A percentile compares a stretch with the other conserved stretches of the same genome.
Evolutionary conservation across 2,329 filamentous ascomycete genomes (phyloP).

Genomic region (Stenocarpella maydis): DNA sequence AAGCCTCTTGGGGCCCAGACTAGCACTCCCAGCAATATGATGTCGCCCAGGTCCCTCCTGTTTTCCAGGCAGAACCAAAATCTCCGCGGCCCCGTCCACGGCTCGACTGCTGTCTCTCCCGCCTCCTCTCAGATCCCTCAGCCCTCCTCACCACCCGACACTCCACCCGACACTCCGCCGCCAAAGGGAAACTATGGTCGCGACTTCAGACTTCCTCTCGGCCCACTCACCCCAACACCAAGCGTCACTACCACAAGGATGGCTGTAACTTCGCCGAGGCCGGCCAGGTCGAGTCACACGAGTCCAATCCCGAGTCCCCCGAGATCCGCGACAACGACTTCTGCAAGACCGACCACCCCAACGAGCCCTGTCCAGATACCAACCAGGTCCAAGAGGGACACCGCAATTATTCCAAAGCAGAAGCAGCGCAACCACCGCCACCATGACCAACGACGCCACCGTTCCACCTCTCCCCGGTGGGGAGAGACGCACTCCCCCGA

Average conservation of each 20-base stretch:
- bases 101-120: slow-evolving; percentile 29
- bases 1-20: slow-evolving; percentile 34
- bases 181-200: slow-evolving; percentile 45
- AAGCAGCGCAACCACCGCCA: slow-evolving; percentile 46
- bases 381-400: slow-evolving; percentile 50
- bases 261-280: slow-evolving; percentile 41
- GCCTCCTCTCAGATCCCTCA: slow-evolving; percentile 34
- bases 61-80: slow-evolving; percentile 45
- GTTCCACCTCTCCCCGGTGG: slow-evolving; percentile 43
- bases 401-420: slow-evolving; percentile 47
- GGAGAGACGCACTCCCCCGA: slow-evolving; percentile 60
- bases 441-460: slow-evolving; percentile 48
- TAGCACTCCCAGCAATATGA: slow-evolving; percentile 43
- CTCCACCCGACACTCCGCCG: slow-evolving; percentile 31
- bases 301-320: slow-evolving; percentile 40
- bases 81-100: slow-evolving; percentile 35
- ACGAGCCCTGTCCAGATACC: slow-evolving; percentile 66
- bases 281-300: slow-evolving; percentile 38
- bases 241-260: slow-evolving; percentile 40
- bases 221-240: slow-evolving; percentile 36
- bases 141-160: slow-evolving; percentile 30
- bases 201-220: slow-evolving; percentile 29
- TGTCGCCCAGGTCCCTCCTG: slow-evolving; percentile 51
- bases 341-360: slow-evolving; percentile 49
- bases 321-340: slow-evolving; percentile 42